These are phyloP conservation scores for Globisporangium perplexum DNA, from an alignment of 352 stramenopile genomes.

Conservation along the genomic window DNA sequence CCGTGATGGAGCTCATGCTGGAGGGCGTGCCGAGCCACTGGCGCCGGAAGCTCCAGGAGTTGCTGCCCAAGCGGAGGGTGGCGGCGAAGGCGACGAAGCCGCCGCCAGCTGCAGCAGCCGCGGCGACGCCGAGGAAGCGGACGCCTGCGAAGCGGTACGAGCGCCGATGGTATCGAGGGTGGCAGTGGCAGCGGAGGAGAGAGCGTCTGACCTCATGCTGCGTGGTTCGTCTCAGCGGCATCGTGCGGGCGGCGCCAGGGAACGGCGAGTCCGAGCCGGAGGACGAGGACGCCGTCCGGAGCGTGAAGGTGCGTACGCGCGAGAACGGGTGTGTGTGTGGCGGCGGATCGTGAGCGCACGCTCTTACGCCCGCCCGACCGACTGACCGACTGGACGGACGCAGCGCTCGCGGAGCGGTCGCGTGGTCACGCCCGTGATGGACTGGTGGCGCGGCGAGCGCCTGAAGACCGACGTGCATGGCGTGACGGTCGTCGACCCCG, in stretches of 20 bases:
- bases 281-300: neutral
- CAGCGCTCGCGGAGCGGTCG: constrained; percentile 18
- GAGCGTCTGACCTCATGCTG: neutral
- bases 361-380: too few species aligned
- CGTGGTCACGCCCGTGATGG: constrained; percentile 30
- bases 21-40: constrained; percentile 54
- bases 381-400: neutral
- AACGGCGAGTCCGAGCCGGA: constrained; percentile 5
- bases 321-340: neutral
- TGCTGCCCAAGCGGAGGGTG: neutral
- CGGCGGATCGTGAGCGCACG: too few species aligned
- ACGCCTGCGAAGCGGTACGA: constrained; percentile 4
- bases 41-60: constrained; percentile 14
- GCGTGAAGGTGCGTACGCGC: neutral
- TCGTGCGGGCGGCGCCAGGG: neutral
- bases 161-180: neutral
- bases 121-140: neutral
- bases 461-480: constrained; percentile 15
- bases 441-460: constrained; percentile 43
- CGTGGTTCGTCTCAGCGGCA: neutral
- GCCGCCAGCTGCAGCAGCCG: neutral
- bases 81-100: too few species aligned
- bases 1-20: constrained; percentile 40
- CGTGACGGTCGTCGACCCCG: constrained; percentile 16
- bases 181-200: too few species aligned